These are phyloP conservation scores for Verbascum thapsus DNA, from an alignment of 257 asterid genomes.

Conservation along the genomic window DNA sequence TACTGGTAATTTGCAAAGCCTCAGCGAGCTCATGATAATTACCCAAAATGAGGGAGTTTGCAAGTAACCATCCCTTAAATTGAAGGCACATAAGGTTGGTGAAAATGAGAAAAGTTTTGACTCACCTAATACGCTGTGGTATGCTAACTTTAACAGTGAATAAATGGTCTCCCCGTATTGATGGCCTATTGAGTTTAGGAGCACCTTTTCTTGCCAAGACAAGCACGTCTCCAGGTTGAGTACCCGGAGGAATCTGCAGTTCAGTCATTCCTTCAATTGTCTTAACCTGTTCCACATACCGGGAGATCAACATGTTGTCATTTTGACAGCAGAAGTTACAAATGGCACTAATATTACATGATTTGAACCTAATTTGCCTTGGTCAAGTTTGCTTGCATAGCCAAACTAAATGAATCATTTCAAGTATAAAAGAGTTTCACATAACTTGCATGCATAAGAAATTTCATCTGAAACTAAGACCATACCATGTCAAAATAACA, in stretches of 20 bases:
- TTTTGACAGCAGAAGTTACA: slow-evolving; percentile 11
- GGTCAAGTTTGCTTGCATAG: slow-evolving; percentile 10
- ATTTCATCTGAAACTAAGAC: slow-evolving; percentile 12
- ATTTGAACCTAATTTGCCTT: slow-evolving; percentile 8
- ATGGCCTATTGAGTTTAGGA: slow-evolving; percentile 89
- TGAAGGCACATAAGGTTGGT: slow-evolving; percentile 19
- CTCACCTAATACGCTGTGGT: slow-evolving; percentile 87
- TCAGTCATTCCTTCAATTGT: slow-evolving; percentile 94
- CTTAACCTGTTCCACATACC: slow-evolving; percentile 61
- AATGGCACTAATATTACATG: slow-evolving; percentile 2
- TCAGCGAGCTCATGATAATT: no score
- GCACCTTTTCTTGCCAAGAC: slow-evolving; percentile 97
- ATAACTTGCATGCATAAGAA: slow-evolving; percentile 10
- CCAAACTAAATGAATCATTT: slow-evolving; percentile 24
- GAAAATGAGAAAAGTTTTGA: slow-evolving; percentile 13
- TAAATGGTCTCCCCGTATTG: slow-evolving; percentile 96
- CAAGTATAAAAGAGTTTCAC: slow-evolving; percentile 7
- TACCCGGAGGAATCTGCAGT: slow-evolving; percentile 93
- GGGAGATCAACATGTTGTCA: slow-evolving; percentile 17
- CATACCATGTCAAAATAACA: not conserved
- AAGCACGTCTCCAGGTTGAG: slow-evolving; percentile 98
- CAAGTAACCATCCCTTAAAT: no score
- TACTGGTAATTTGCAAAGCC: no score
- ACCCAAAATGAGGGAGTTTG: no score
- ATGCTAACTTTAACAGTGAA: slow-evolving; percentile 85